phyloP scores from a whole-genome alignment of 1,284 basidiomycete species.

The Marasmius fiardii region DNA sequence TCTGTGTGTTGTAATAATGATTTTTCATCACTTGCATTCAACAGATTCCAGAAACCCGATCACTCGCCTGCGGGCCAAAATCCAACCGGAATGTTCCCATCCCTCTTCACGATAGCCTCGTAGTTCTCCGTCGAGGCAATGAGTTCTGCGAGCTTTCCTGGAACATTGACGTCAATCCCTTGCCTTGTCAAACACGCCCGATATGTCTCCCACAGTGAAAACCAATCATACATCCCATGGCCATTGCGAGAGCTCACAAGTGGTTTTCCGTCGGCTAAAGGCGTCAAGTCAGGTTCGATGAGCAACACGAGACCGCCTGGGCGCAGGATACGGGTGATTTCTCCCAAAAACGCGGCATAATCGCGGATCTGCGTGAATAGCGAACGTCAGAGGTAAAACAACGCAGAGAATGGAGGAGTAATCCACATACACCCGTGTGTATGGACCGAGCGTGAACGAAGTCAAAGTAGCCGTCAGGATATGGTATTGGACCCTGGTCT shows the following conservation, averaged over 20 bases:
- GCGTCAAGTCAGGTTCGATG: slow-evolving; percentile 54
- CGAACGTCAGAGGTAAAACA: slow-evolving; percentile 6
- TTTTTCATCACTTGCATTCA: slow-evolving; percentile 2
- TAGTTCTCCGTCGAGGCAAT: slow-evolving; percentile 43
- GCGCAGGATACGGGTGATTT: slow-evolving; percentile 60
- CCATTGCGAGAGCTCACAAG: slow-evolving; percentile 13
- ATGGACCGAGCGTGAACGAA: slow-evolving; percentile 65
- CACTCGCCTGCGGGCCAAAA: slow-evolving; percentile 54
- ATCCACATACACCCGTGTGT: slow-evolving; percentile 55
- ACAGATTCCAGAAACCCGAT: background rate
- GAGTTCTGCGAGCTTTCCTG: slow-evolving; percentile 44
- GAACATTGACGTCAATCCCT: slow-evolving; percentile 55
- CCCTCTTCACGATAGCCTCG: slow-evolving; percentile 45
- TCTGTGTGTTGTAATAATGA: slow-evolving; percentile 23
- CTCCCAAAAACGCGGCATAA: slow-evolving; percentile 54
- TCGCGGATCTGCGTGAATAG: slow-evolving; percentile 45
- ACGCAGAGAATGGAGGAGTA: slow-evolving; percentile 12
- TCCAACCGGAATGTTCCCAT: slow-evolving; percentile 55
- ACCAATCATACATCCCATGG: slow-evolving; percentile 51
- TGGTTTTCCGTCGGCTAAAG: slow-evolving; percentile 36
- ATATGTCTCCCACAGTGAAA: slow-evolving; percentile 57
- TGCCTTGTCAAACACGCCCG: slow-evolving; percentile 46
- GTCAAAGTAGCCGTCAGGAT: slow-evolving; percentile 58
- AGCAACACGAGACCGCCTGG: slow-evolving; percentile 68
- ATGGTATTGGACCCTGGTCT: slow-evolving; percentile 54